These are phyloP conservation scores for Colletotrichum endophyticum DNA, from an alignment of 2,329 filamentous ascomycete genomes.

Conservation along the genomic window DNA sequence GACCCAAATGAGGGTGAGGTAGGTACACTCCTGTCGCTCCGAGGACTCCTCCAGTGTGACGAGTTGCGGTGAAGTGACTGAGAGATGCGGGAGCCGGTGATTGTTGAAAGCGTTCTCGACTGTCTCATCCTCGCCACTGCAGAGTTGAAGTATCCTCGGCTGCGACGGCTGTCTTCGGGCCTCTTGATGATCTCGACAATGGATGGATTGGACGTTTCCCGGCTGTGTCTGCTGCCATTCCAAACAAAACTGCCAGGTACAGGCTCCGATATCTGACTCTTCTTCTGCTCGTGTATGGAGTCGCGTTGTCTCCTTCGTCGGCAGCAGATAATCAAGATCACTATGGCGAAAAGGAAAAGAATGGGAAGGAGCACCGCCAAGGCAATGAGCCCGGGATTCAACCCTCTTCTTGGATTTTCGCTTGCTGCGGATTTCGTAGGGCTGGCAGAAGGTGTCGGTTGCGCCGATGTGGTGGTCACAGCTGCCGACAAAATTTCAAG, in stretches of 20 bases:
- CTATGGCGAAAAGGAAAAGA: neutral
- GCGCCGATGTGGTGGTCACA: conserved; percentile 23
- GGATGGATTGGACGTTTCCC: conserved; percentile 12
- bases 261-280: conserved; percentile 33
- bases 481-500: conserved; percentile 37
- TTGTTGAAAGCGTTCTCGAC: conserved; percentile 19
- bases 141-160: conserved; percentile 16
- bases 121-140: conserved; percentile 13
- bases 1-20: conserved; percentile 6
- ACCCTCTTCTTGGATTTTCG: neutral
- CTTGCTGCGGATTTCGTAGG: conserved; percentile 25
- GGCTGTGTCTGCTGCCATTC: conserved; percentile 23
- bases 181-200: conserved; percentile 22
- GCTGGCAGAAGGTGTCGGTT: conserved; percentile 27
- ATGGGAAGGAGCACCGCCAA: conserved; percentile 18
- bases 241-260: conserved; percentile 32
- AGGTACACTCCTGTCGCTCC: neutral
- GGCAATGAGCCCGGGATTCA: conserved; percentile 17
- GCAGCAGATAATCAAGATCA: conserved; percentile 29
- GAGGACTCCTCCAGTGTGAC: conserved; percentile 9
- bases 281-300: conserved; percentile 19
- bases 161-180: conserved; percentile 18
- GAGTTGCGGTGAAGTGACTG: conserved; percentile 12
- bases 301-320: conserved; percentile 27
- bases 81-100: conserved; percentile 13